Base-by-base conservation (phyloP, 169 alveolate species). In the Plasmodium yoelii region DNA sequence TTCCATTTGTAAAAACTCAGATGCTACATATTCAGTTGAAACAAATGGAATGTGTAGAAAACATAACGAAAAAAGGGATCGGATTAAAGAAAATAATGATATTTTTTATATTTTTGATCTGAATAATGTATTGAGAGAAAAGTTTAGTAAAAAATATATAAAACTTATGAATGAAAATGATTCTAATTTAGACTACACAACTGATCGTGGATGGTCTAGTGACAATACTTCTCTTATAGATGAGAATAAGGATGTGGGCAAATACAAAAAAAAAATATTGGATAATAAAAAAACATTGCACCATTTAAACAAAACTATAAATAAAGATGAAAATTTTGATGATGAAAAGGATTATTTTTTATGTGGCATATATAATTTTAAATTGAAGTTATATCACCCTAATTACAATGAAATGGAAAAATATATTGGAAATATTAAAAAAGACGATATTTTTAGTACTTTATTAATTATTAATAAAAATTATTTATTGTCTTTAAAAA, bases 341-440 rank as follows among this genome's bases (percentile, higher is more conserved):
- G 22, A 51, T 15, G 59, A 51, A 13, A 15, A 15, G 19, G 69
- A 51, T 51, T 67, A 53, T 60, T 60, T 82, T 49, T 10, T 57
- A 2, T 82, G 82, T 28, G 19, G 56, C 49, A 67, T 82, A 34
- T 82, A 82, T 60, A 82, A 82, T 51, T 82, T 82, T 46, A 49
- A 47, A 22, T 42, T 82, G 61, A 82, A 82, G 26, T 34, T 67
- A 59, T 82, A 39, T 34, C 90, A 82, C 28, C 90, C 90, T 3
- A 34, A 34, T 34, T 34, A 34, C 42, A 34, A 34, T 34, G 42
- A 34, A 34, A 34, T 34, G 42, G 42, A 34, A 34, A 15, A 55
- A 22, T 19, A 26, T 55, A 51, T 55, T 34, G 82, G 49, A 67
- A 53, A 82, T 46, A 63, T 47, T 18, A 49, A 26, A 34, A 28